A percentile compares a stretch with the other conserved stretches of the same genome.
phyloP scores from a whole-genome alignment of 106 monocot species.

The Apostasia shenzhenica region DNA sequence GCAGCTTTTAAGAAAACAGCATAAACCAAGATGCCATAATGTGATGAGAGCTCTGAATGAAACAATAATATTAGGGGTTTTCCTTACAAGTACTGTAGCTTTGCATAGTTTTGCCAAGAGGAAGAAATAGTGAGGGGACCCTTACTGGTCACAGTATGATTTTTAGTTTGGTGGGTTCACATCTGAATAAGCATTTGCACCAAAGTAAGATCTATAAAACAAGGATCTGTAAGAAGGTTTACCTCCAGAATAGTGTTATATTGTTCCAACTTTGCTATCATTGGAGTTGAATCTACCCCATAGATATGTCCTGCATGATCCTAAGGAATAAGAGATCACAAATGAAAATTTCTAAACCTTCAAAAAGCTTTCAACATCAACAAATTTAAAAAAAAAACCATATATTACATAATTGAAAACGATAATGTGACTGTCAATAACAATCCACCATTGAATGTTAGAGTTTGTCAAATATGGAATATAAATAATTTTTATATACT shows the following conservation, averaged over 20 bases:
- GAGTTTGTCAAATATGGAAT: no score
- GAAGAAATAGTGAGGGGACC: background rate
- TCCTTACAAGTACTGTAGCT: background rate
- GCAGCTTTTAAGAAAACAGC: background rate
- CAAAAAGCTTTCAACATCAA: background rate
- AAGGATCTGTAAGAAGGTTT: background rate
- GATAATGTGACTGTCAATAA: no score
- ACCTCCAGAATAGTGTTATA: slow-evolving; percentile 84
- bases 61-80: background rate
- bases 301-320: slow-evolving; percentile 98
- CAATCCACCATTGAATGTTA: no score
- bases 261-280: slow-evolving; percentile 89
- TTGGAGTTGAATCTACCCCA: slow-evolving; percentile 84
- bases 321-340: slow-evolving; percentile 21
- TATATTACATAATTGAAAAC: no score
- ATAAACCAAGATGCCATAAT: background rate
- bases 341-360: background rate
- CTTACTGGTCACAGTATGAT: no score
- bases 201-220: background rate
- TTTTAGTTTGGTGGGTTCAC: no score
- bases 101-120: background rate
- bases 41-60: background rate
- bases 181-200: background rate
- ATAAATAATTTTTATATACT: no score
- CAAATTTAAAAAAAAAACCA: background rate